A percentile compares a stretch with the other conserved stretches of the same genome.
phyloP scores from a whole-genome alignment of 2,329 filamentous ascomycete genomes.

The Ceratocystis albifundus region DNA sequence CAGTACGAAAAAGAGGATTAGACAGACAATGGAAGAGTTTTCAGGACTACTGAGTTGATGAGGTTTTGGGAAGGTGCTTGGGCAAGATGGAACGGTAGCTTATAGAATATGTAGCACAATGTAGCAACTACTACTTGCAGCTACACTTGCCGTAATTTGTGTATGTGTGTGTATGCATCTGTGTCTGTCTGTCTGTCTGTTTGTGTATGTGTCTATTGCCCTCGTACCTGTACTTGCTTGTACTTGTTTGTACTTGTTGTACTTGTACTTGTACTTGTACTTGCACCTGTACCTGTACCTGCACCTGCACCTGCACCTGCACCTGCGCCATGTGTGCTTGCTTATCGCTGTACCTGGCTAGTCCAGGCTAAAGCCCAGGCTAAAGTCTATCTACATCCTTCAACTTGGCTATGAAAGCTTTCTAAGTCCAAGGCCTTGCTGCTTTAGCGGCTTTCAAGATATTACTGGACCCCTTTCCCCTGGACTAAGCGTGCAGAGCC shows the following conservation, averaged over 20 bases:
- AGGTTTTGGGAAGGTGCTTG: too few relatives aligned
- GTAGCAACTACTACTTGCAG: not conserved
- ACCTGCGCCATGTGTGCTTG: not conserved
- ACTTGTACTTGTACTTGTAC: not conserved
- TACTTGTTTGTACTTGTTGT: not conserved
- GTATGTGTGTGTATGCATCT: not conserved
- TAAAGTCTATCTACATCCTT: not conserved
- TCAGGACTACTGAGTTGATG: too few relatives aligned
- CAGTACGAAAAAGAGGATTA: too few relatives aligned
- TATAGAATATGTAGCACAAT: not conserved
- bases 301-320: not conserved
- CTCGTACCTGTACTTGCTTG: not conserved
- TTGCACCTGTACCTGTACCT: not conserved
- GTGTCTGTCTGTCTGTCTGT: not conserved
- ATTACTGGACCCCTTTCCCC: too few relatives aligned
- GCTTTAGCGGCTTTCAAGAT: not conserved
- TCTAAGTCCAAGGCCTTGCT: too few relatives aligned
- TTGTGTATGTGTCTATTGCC: not conserved
- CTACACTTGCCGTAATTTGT: not conserved
- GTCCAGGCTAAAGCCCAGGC: too few relatives aligned
- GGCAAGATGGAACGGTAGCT: not conserved
- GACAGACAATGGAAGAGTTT: too few relatives aligned
- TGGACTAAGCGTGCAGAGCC: too few relatives aligned
- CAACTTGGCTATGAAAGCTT: not conserved
- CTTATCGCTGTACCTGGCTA: constrained; percentile 9